Evolutionary conservation across 176 grass and related monocot species (phyloP), one percentile per base, ranked within the genome.

Genomic region (Saccharum spontaneum): DNA sequence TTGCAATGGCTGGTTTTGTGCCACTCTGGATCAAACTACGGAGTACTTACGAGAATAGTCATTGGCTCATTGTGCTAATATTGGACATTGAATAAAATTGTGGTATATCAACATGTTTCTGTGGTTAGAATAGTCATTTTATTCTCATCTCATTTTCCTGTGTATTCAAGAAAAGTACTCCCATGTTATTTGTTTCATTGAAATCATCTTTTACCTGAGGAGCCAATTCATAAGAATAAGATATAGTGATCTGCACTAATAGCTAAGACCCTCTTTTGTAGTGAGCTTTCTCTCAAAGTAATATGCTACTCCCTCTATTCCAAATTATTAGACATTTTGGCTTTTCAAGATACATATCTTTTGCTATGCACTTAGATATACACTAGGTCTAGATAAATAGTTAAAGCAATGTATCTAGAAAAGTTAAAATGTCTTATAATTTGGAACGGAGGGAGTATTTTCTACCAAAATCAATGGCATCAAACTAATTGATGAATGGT

Each of bases 221-320:
- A 62, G 3, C 59, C n/a, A 24, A 26, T 26, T 62, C 59, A 62
- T 62, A 61, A 61, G 22, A 60, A 62, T 62, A 61, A 61, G 22
- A 60, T 60, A 0, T 60, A 23, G 20, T n/a, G 55, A 60, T 3
- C 55, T 23, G 11, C 9, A 61, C n/a, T 61, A 24, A 61, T 24
- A 61, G n/a, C 57, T 61, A 61, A 24, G 9, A 4, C 17, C 48
- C 38, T 66, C 45, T 74, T 17, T 22, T 49, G 44, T 31, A 52
- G 36, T 71, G 81, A 67, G 2, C 24, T 88, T 78, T 66, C 34
- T 24, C 48, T 34, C 11, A 40, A 77, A 78, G 57, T 59, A 11
- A 17, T 73, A 65, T 5, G 12, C 54, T 84, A 55, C 12, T 38
- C 37, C 37, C 37, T 38, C 6, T 38, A 38, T 38, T 38, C 37